Base-by-base conservation (phyloP, 805 yeast genomes). In the Lipomyces japonicus region DNA sequence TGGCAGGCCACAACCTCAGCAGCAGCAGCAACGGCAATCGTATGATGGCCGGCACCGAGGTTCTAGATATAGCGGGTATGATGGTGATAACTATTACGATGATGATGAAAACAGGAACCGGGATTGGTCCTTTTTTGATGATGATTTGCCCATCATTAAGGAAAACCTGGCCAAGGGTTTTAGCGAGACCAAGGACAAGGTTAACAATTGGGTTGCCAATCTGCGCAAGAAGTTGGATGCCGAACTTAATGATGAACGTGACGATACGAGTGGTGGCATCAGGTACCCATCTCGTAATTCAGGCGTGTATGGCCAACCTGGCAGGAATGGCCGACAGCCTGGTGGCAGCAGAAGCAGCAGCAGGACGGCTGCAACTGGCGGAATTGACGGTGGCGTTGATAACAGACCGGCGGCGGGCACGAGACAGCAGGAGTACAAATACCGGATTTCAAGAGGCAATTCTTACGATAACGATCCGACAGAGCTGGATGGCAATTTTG, bases 181-280 rank as follows among this genome's bases (percentile, higher is more conserved):
- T 40, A 89, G 84, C 61, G 96, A 87, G 61, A 88, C 96, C 1
- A 79, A 82, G 48, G 73, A 77, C 41, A 82, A 84, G 48, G 79
- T 89, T 51, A 82, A 84, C 54, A 77, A 81, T 14, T 89, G 96
- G 95, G 79, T 86, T 42, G 78, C 78, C 53, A 86, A 81, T 14
- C 63, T 86, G 50, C 75, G 82, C 28, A 80, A 79, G 70, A 77
- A 74, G 61, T 54, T 65, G 7, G 75, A 75, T 12, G 73, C 77
- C 37, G 68, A 65, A 25, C n/a, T n/a, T n/a, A n/a, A n/a, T n/a
- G n/a, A n/a, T n/a, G n/a, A n/a, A n/a, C n/a, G n/a, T n/a, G 53
- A 44, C 30, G 57, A 51, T 36, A 16, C 9, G 16, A 7, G 16
- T 9, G 16, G 14, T 22, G 43, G 25, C 10, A n/a, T n/a, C n/a